phyloP scores from a whole-genome alignment of 257 asterid genomes.

The Solanum piurae region DNA sequence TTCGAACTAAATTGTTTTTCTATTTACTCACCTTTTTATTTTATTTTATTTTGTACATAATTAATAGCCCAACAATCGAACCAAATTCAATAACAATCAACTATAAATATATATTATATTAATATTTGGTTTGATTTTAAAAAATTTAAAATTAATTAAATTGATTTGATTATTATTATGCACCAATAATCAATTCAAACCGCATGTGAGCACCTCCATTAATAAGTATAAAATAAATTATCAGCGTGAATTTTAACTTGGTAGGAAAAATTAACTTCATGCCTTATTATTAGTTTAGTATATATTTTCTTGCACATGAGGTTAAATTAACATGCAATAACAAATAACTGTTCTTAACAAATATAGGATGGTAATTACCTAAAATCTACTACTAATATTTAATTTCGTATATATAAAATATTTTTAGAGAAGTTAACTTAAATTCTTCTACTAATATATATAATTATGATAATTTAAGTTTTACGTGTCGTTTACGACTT shows the following conservation, averaged over 20 bases:
- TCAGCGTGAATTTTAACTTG: not conserved
- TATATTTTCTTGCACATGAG: not conserved
- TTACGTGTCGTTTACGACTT: not conserved
- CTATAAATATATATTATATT: not conserved
- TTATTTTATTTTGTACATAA: not conserved
- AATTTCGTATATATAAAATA: not conserved
- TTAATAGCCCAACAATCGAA: not conserved
- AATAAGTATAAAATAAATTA: not conserved
- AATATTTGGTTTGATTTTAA: not conserved
- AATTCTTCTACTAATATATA: not conserved
- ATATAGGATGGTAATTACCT: not conserved
- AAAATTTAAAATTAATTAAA: not conserved
- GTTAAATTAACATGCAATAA: not conserved
- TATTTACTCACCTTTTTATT: not conserved
- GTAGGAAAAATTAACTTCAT: not conserved
- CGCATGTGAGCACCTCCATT: not conserved
- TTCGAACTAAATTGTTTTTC: not conserved
- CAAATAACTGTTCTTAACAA: not conserved
- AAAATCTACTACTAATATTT: not conserved
- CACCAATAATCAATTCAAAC: too few species aligned
- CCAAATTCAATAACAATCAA: not conserved
- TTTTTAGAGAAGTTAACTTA: not conserved
- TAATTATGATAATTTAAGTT: not conserved
- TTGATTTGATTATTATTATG: not conserved
- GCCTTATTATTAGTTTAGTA: not conserved